These are phyloP conservation scores for Jaltomata sinuosa DNA, from an alignment of 257 asterid genomes.

Conservation along the genomic window DNA sequence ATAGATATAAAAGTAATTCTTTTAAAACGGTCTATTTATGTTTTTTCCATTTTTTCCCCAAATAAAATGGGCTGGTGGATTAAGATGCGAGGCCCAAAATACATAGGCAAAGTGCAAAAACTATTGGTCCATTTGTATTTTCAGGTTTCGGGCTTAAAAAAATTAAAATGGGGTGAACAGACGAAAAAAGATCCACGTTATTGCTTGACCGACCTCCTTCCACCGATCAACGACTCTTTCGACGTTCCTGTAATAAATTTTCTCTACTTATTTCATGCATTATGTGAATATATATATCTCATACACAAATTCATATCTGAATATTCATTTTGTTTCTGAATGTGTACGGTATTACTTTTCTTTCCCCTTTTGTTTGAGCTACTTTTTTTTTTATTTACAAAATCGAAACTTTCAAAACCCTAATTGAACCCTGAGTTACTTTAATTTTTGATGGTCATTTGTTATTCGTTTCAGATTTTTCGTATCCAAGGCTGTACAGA, in stretches of 20 bases:
- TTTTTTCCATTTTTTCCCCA: no score
- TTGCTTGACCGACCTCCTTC: conserved; percentile 42
- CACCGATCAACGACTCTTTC: conserved; percentile 35
- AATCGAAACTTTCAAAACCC: conserved; percentile 40
- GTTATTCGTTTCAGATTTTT: conserved; percentile 33
- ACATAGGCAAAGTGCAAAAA: background rate
- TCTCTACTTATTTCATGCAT: conserved; percentile 1
- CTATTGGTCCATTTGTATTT: background rate
- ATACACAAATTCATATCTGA: conserved; percentile 6
- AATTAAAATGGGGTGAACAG: background rate
- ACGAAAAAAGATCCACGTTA: conserved; percentile 16
- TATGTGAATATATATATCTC: background rate
- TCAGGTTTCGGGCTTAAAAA: background rate
- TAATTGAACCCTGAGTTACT: conserved; percentile 49
- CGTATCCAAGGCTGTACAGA: conserved; percentile 38
- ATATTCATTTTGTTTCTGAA: conserved; percentile 7
- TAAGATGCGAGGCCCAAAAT: background rate
- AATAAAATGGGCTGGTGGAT: background rate
- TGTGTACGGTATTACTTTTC: background rate
- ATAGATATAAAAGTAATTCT: no score
- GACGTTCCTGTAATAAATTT: conserved; percentile 12
- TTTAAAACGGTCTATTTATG: no score
- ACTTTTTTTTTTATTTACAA: background rate
- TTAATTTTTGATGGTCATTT: conserved; percentile 15
- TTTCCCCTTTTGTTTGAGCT: background rate